Percentiles rank a stretch among this genome's conserved stretches.
phyloP scores from a whole-genome alignment of 2,329 filamentous ascomycete species.

The Tricladium varicosporioides region DNA sequence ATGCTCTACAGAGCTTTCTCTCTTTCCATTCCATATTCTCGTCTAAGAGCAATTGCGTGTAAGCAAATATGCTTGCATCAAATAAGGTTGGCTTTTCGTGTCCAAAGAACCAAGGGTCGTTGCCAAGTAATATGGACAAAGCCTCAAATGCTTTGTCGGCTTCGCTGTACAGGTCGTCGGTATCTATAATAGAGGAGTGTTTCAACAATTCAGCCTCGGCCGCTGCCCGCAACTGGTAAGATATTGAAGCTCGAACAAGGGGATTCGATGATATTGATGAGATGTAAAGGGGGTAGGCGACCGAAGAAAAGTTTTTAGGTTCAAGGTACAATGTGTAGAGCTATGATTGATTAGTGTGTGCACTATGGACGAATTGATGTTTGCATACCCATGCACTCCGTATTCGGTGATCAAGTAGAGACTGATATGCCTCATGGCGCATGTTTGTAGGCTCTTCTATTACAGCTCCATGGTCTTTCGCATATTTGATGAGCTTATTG shows the following conservation, averaged over 20 bases:
- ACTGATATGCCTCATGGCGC: constrained; percentile 67
- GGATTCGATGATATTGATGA: constrained; percentile 58
- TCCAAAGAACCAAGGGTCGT: constrained; percentile 60
- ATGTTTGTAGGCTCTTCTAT: constrained; percentile 48
- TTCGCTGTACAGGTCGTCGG: constrained; percentile 55
- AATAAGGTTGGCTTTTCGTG: constrained; percentile 63
- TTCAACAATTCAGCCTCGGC: constrained; percentile 74
- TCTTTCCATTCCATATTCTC: constrained; percentile 58
- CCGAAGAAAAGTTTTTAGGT: constrained; percentile 58
- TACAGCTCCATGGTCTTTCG: constrained; percentile 47
- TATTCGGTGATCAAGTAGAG: constrained; percentile 74
- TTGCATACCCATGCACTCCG: constrained; percentile 77
- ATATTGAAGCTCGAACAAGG: constrained; percentile 61
- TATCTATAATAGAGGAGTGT: constrained; percentile 54
- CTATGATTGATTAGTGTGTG: constrained; percentile 37
- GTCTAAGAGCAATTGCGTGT: constrained; percentile 77
- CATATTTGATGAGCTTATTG: constrained; percentile 68
- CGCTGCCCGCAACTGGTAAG: constrained; percentile 66
- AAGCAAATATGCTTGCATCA: constrained; percentile 87
- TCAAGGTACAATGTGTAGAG: constrained; percentile 81
- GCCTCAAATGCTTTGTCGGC: constrained; percentile 62
- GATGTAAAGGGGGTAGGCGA: constrained; percentile 74
- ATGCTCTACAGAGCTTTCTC: constrained; percentile 53
- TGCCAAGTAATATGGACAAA: constrained; percentile 56
- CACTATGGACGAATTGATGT: background rate